These are phyloP conservation scores for Phytophthora hybrid DNA, from an alignment of 352 stramenopile genomes.

Conservation along the genomic window DNA sequence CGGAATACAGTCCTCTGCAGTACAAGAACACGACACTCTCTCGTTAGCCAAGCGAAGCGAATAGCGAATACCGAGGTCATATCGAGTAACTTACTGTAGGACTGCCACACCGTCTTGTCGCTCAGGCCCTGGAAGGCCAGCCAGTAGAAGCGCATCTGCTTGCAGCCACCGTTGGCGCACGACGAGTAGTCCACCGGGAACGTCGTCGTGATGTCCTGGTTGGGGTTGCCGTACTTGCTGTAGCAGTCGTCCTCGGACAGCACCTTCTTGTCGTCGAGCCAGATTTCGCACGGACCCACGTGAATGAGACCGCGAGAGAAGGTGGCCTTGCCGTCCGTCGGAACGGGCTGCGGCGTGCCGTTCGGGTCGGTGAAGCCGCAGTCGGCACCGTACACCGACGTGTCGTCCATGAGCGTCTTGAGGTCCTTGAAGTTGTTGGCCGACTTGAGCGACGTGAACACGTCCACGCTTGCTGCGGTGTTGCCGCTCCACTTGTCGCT, in stretches of 20 bases:
- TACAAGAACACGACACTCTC: background rate
- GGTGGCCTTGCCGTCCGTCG: too few species aligned
- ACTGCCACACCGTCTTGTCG: constrained; percentile 25
- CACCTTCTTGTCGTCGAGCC: constrained; percentile 22
- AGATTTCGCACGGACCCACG: too few species aligned
- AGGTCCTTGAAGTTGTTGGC: too few species aligned
- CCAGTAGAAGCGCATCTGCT: constrained; percentile 38
- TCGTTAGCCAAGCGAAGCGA: background rate
- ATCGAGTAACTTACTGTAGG: background rate
- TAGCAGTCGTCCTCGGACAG: constrained; percentile 34
- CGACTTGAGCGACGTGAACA: too few species aligned
- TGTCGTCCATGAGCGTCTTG: too few species aligned
- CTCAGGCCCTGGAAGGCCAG: constrained; percentile 30
- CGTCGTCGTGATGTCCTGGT: constrained; percentile 19
- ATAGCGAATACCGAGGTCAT: too few species aligned
- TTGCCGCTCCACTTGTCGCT: too few species aligned
- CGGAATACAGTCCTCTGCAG: background rate
- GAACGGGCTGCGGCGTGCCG: too few species aligned
- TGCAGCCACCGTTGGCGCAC: constrained; percentile 8
- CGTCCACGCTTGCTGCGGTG: too few species aligned
- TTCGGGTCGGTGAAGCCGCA: too few species aligned
- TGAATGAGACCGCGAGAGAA: too few species aligned
- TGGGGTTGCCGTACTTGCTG: constrained; percentile 20
- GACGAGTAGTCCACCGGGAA: constrained; percentile 33
- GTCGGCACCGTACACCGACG: too few species aligned